Evolutionary conservation across 805 yeast species (phyloP).

Genomic region (Candida insectalens): DNA sequence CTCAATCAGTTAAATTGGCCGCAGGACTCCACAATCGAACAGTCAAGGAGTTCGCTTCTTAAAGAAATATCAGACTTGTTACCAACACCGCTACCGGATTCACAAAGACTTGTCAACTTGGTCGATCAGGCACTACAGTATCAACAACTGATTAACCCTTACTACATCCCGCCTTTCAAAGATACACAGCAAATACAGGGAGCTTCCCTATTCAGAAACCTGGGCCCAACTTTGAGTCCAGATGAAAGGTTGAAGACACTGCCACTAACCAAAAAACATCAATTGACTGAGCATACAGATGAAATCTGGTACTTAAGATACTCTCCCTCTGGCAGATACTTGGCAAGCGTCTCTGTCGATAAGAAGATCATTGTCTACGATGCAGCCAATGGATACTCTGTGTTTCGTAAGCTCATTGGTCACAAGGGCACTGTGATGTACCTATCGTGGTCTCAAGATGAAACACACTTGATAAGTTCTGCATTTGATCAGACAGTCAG

Average conservation of each 20-base stretch:
- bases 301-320: constrained; percentile 83
- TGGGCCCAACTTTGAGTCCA: constrained; percentile 15
- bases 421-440: constrained; percentile 50
- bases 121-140: constrained; percentile 40
- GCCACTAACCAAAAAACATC: constrained; percentile 39
- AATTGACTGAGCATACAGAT: constrained; percentile 44
- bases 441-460: constrained; percentile 71
- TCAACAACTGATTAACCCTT: constrained; percentile 27
- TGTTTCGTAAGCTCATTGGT: constrained; percentile 29
- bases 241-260: constrained; percentile 5
- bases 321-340: constrained; percentile 63
- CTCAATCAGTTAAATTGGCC: constrained; percentile 1
- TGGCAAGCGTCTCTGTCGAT: constrained; percentile 75
- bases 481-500: constrained; percentile 62
- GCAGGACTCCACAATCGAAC: neutral
- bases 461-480: constrained; percentile 55
- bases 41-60: constrained; percentile 32
- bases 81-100: constrained; percentile 32
- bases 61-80: constrained; percentile 34
- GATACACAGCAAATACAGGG: neutral
- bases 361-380: constrained; percentile 56
- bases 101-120: constrained; percentile 41
- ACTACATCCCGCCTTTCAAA: constrained; percentile 12
- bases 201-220: constrained; percentile 8
- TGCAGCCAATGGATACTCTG: constrained; percentile 35